These are phyloP conservation scores for Sclerotinia borealis DNA, from an alignment of 2,329 filamentous ascomycete species.

Conservation along the genomic window DNA sequence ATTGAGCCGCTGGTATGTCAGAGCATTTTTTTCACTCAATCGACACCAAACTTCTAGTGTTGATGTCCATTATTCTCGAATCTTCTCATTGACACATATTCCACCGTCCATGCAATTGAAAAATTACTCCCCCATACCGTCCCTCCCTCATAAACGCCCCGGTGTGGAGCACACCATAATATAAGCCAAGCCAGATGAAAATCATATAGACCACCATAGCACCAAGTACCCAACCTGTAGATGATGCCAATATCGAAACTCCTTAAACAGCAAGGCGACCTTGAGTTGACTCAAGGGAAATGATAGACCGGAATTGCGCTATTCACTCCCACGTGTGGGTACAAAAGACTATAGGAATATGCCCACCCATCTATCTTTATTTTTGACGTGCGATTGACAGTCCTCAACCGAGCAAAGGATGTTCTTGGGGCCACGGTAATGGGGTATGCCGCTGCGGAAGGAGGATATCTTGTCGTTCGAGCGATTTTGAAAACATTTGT, in stretches of 20 bases:
- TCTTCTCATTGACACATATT: background rate
- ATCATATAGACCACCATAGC: background rate
- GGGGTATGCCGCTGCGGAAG: background rate
- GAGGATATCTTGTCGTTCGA: background rate
- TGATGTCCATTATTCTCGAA: background rate
- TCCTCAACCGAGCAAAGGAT: constrained; percentile 49
- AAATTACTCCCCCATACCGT: no score
- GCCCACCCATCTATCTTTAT: constrained; percentile 55
- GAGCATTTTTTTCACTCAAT: background rate
- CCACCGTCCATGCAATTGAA: background rate
- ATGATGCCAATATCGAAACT: constrained; percentile 3
- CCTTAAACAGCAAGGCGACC: background rate
- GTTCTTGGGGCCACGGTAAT: background rate
- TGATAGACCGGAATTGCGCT: background rate
- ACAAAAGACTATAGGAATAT: constrained; percentile 39
- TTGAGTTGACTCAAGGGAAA: background rate
- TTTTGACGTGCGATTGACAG: constrained; percentile 47
- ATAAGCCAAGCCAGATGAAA: background rate
- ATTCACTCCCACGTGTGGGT: background rate
- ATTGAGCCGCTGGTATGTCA: background rate
- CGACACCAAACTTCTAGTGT: background rate
- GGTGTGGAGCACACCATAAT: background rate
- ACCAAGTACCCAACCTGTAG: background rate
- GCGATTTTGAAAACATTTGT: constrained; percentile 53
- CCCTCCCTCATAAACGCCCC: background rate